A percentile compares a stretch with the other conserved stretches of the same genome.
Evolutionary conservation across 345 rosid genomes (phyloP).

Genomic region (Pugionium dolabratum): DNA sequence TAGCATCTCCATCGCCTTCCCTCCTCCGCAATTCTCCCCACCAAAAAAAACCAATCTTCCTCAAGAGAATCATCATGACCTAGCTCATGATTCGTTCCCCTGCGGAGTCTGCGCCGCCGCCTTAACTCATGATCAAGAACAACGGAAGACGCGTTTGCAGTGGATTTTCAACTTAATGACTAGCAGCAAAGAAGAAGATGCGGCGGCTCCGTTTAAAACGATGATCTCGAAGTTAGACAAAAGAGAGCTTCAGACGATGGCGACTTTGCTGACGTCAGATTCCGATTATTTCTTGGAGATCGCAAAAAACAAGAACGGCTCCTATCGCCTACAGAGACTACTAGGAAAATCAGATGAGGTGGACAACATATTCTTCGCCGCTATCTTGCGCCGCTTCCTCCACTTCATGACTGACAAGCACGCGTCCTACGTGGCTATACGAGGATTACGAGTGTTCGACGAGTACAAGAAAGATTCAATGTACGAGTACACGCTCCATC

Average conservation of each 20-base stretch:
- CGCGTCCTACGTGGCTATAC: constrained; percentile 2
- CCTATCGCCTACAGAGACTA: constrained; percentile 6
- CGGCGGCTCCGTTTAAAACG: neutral
- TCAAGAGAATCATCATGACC: too few relatives aligned
- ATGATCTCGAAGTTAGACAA: neutral
- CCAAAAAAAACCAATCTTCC: too few relatives aligned
- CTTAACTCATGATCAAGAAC: too few relatives aligned
- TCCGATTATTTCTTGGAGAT: constrained; percentile 4
- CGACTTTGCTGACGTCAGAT: constrained; percentile 6
- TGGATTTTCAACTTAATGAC: constrained; percentile 17
- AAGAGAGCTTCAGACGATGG: neutral
- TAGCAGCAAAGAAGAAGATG: neutral
- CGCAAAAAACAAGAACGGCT: constrained; percentile 16
- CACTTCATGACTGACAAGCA: constrained; percentile 10
- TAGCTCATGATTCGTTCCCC: too few relatives aligned
- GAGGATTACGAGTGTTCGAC: constrained; percentile 3
- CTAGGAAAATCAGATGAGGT: constrained; percentile 15
- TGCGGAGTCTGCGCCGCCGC: too few relatives aligned
- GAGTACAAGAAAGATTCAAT: neutral
- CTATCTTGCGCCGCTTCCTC: constrained; percentile 1
- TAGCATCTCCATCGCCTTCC: too few relatives aligned
- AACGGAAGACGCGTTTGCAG: neutral
- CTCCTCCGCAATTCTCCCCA: too few relatives aligned
- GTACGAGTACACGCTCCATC: neutral
- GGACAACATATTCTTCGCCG: neutral